Percentiles rank a stretch among this genome's conserved stretches.
Evolutionary conservation across 495 filamentous ascomycete species (phyloP).

Genomic region (Aspergillus steynii): DNA sequence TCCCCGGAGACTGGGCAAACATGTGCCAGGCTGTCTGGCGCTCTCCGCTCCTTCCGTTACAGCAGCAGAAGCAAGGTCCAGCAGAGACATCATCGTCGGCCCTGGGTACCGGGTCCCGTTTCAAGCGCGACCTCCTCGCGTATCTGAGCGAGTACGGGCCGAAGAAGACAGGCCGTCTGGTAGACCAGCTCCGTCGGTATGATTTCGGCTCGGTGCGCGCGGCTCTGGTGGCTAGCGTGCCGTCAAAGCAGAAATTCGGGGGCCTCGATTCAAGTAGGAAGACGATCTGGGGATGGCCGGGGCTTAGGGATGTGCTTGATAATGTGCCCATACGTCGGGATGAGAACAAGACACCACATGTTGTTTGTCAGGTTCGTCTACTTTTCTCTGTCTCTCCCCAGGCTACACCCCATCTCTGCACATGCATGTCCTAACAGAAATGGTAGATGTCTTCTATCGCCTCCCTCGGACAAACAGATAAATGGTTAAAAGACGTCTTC

Average conservation of each 20-base stretch:
- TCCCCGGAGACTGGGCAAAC: conserved; percentile 79
- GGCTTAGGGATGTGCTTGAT: conserved; percentile 59
- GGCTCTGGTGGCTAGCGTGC: conserved; percentile 74
- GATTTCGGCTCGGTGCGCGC: conserved; percentile 73
- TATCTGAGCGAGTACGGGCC: conserved; percentile 72
- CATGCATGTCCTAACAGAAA: neutral
- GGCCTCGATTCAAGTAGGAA: conserved; percentile 34
- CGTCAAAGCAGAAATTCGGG: conserved; percentile 58
- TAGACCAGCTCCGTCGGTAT: conserved; percentile 57
- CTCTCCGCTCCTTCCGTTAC: conserved; percentile 68
- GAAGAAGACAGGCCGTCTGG: conserved; percentile 50
- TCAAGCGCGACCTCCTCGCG: conserved; percentile 73
- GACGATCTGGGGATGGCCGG: conserved; percentile 75
- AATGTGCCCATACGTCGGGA: conserved; percentile 37
- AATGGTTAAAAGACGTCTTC: conserved; percentile 71
- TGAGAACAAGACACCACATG: conserved; percentile 42
- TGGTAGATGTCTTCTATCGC: conserved; percentile 73
- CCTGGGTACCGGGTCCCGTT: conserved; percentile 64
- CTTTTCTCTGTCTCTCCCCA: neutral
- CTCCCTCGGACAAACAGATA: conserved; percentile 69
- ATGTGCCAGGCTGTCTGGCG: conserved; percentile 86
- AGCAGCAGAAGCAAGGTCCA: conserved; percentile 9
- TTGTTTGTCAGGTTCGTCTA: conserved; percentile 61
- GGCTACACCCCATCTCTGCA: neutral
- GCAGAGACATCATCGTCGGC: conserved; percentile 5